Percentiles rank a stretch among this genome's conserved stretches.
These are phyloP conservation scores for Waltergamsia citrina DNA, from an alignment of 2,329 filamentous ascomycete genomes.

Conservation along the genomic window DNA sequence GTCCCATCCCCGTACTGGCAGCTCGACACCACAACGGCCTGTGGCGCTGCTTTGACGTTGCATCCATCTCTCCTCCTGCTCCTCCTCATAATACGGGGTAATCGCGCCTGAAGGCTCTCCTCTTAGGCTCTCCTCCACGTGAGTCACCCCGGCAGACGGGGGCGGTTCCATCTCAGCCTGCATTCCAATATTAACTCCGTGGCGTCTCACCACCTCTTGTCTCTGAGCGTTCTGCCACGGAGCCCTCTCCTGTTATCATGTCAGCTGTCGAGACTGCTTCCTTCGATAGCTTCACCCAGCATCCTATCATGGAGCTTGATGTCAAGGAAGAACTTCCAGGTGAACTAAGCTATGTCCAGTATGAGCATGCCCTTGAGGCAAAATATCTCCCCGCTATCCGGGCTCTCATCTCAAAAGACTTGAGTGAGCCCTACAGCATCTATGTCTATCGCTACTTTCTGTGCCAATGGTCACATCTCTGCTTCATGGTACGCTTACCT, in stretches of 20 bases:
- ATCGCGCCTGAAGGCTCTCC: too few relatives aligned
- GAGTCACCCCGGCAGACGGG: not conserved
- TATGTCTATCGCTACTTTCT: constrained; percentile 98
- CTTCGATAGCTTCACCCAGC: not conserved
- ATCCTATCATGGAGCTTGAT: constrained; percentile 21
- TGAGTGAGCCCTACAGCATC: constrained; percentile 97
- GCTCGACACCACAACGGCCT: too few relatives aligned
- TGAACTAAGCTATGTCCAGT: constrained; percentile 50
- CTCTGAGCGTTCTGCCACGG: too few relatives aligned
- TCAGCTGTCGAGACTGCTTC: not conserved
- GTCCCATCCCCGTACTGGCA: too few relatives aligned
- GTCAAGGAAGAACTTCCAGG: constrained; percentile 25
- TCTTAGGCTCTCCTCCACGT: too few relatives aligned
- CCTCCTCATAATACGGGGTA: too few relatives aligned
- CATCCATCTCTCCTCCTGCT: too few relatives aligned
- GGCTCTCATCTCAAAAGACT: constrained; percentile 86
- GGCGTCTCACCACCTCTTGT: too few relatives aligned
- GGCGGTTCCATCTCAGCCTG: too few relatives aligned
- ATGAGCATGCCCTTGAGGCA: constrained; percentile 50
- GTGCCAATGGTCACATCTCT: constrained; percentile 96
- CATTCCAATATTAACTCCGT: too few relatives aligned
- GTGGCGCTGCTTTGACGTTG: not conserved
- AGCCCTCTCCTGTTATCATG: not conserved
- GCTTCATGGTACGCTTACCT: constrained; percentile 73
- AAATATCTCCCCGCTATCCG: constrained; percentile 77